Base-by-base conservation (phyloP, 176 grass and related monocot species). In the Cocos nucifera region DNA sequence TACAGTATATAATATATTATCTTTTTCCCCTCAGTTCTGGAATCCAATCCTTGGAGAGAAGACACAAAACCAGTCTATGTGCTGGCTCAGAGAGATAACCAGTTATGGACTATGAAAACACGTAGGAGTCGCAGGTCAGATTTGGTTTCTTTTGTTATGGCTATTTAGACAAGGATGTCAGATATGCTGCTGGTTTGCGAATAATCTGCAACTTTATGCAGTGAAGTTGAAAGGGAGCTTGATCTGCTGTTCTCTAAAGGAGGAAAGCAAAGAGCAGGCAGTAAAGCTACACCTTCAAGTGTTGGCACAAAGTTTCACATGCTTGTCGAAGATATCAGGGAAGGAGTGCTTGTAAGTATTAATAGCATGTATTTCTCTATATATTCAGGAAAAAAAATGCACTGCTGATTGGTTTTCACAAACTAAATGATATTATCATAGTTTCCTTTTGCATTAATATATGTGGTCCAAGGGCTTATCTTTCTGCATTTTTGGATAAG, bases 31-130 rank as follows among this genome's bases (percentile, higher is more conserved):
- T 56, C 59, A 97, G 93, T 97, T 15, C 53, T 97, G 63, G 93
- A 97, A 60, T 78, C 82, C 69, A 97, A 97, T 73, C 93, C 93
- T 50, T 97, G 93, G 93, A 91, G 93, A 26, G 93, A 91, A 80
- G 87, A 78, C 49, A 57, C 87, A 0, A 97, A 97, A 22, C 84
- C 87, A 24, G 93, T 97, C 26, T 97, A 97, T 58, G 93, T 97
- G 7, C 71, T 97, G 50, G 83, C 93, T 23, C 89, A 86, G 77
- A 88, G 76, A 27, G 81, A 97, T 65, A 88, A 88, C 35, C 73
- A 79, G 68, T 65, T 97, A 72, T 97, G 87, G 78, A 97, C 93
- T 25, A 97, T 97, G 93, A 97, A 97, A 85, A 97, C 93, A 7
- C 78, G 93, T 3, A 77, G 69, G 66, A 85, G 23, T 55, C 81